Evolutionary conservation across 2,329 filamentous ascomycete genomes (phyloP).

Genomic region (Madurella mycetomatis): DNA sequence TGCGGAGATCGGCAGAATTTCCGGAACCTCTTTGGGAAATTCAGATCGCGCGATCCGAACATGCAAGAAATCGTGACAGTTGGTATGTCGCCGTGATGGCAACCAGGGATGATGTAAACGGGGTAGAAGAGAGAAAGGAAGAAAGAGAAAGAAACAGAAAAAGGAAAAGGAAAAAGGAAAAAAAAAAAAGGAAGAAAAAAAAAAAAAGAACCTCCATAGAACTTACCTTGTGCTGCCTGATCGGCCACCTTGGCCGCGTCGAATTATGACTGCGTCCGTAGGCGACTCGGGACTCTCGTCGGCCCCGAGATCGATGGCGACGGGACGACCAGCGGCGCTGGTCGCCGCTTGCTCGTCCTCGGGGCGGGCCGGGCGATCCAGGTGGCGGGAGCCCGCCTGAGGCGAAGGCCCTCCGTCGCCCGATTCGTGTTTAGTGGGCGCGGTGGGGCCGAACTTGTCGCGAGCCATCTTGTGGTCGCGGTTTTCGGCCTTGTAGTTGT

Average conservation of each 20-base stretch:
- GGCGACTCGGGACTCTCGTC: slow-evolving; percentile 24
- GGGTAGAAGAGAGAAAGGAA: not conserved
- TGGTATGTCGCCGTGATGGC: not conserved
- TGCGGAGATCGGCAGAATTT: too few species aligned
- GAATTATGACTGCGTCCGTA: slow-evolving; percentile 32
- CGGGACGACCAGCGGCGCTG: not conserved
- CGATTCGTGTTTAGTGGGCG: not conserved
- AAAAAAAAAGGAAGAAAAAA: not conserved
- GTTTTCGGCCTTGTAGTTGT: not conserved
- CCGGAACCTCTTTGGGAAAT: not conserved
- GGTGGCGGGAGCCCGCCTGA: not conserved
- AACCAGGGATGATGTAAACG: not conserved
- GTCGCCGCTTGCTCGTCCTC: not conserved
- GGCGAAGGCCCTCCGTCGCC: not conserved
- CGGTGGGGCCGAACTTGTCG: slow-evolving; percentile 1
- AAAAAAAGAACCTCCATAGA: not conserved
- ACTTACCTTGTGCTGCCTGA: slow-evolving; percentile 9
- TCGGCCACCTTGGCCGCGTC: slow-evolving; percentile 19
- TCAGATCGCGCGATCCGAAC: not conserved
- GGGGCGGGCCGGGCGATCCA: not conserved
- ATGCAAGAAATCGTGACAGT: too few species aligned
- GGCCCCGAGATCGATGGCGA: not conserved
- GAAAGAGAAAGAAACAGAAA: too few species aligned
- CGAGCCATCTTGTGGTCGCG: not conserved
- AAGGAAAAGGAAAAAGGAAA: not conserved